Base-by-base conservation (phyloP, 1,139 yeast genomes). In the Lodderomyces theae region DNA sequence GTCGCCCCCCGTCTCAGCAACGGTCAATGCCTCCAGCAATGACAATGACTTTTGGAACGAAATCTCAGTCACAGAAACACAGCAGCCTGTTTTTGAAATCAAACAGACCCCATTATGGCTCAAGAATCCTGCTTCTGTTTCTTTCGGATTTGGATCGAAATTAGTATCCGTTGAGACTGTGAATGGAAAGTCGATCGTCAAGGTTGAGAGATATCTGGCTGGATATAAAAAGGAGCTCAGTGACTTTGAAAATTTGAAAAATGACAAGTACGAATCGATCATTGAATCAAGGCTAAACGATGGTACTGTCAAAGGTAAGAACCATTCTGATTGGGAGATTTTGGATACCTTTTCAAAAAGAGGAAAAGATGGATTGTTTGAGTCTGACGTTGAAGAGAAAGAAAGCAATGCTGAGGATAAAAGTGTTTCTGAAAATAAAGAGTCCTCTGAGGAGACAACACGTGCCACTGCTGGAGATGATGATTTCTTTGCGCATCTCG, bases 111-210 rank as follows among this genome's bases (percentile, higher is more conserved):
- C 99, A 34, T 61, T 68, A 43, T 94, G 98, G 98, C 77, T 88
- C 48, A 77, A 78, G 49, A 74, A 84, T 49, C 89, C 89, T n/a
- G 71, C 77, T 3, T 72, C 83, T 37, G 96, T 84, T 8, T 71
- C 81, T 4, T 94, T 94, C 69, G 98, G 96, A 0, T 92, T 89
- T 65, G 98, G 98, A 42, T 95, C 96, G 34, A 88, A 86, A 63
- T 63, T 92, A 37, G 95, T 86, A 6, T 61, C 73, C 8, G 79
- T 87, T 23, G 67, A 70, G 26, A 63, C 57, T 37, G 61, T 66
- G 7, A 64, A 64, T 22, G 73, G 72, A 32, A 61, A 71, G 24
- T 68, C 77, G 10, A 56, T 67, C 11, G 71, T 88, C 13, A 58
- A 63, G 12, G 72, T 88, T 42, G 60, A 72, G 26, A 79, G 77